These are phyloP conservation scores for Cornus kousa DNA, from an alignment of 148 eudicot species.

Conservation along the genomic window DNA sequence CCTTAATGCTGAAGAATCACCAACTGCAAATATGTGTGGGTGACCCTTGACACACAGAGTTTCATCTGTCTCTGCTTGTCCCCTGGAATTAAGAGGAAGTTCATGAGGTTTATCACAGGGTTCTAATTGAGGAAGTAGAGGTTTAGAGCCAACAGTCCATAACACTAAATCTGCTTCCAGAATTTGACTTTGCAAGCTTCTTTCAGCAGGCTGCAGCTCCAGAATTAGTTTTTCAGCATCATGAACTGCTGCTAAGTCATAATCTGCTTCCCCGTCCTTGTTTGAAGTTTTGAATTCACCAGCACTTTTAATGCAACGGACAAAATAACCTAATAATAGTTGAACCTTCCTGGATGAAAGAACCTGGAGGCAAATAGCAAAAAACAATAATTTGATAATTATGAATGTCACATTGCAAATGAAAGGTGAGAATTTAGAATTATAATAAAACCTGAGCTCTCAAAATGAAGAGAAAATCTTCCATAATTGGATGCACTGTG, in stretches of 20 bases:
- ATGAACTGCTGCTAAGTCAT: conserved; percentile 15
- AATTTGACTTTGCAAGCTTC: conserved; percentile 55
- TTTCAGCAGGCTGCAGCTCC: conserved; percentile 75
- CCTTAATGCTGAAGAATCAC: conserved; percentile 84
- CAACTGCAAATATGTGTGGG: conserved; percentile 87
- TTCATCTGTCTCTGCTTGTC: conserved; percentile 94
- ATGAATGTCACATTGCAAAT: not conserved
- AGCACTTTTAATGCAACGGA: conserved; percentile 48
- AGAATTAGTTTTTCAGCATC: conserved; percentile 51
- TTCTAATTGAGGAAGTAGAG: conserved; percentile 70
- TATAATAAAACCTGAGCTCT: not conserved
- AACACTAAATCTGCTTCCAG: conserved; percentile 88
- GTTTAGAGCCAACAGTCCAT: conserved; percentile 94
- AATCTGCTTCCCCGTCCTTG: conserved; percentile 11
- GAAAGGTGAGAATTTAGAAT: not conserved
- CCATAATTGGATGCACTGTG: not conserved
- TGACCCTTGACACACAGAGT: conserved; percentile 95
- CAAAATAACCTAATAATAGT: conserved; percentile 77
- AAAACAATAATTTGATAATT: not conserved
- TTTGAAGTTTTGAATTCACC: conserved; percentile 18
- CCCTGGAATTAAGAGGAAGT: conserved; percentile 85
- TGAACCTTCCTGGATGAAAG: conserved; percentile 76
- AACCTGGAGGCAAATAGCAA: conserved; percentile 43
- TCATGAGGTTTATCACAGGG: conserved; percentile 44
- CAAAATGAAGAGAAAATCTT: not conserved